Base-by-base conservation (phyloP, 805 yeast species). In the Saturnispora saitoi region DNA sequence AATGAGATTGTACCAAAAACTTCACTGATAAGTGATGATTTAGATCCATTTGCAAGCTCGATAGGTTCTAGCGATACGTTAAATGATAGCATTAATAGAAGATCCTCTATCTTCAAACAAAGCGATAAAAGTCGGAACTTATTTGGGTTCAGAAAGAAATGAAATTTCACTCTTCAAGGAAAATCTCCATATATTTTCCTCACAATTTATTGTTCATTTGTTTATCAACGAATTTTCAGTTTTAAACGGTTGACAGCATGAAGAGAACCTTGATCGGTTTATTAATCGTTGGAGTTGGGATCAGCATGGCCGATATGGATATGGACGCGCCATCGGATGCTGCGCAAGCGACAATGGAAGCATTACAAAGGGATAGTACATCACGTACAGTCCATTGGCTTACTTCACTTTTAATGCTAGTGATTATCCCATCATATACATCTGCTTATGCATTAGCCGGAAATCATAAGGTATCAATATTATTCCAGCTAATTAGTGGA, bases 351-450 rank as follows among this genome's bases (percentile, higher is more conserved):
- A 48, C 43, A 38, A 32, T 49, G 12, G 48, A 42, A 4, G 47
- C 49, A 14, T 26, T 57, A 3, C 51, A 51, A 43, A 46, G 38
- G 9, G 34, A 51, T 14, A 47, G 47, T 7, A 71, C 68, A 2
- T 67, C 79, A 7, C 80, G 78, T 56, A 67, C 83, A 0, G 70
- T 80, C 59, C 91, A 84, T 58, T 84, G 88, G 88, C 58, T 83
- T 17, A 42, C 71, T 19, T 67, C 86, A 0, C 46, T 81, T 19
- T 52, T 65, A 0, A 43, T 76, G 4, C 56, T 80, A 20, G 67
- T 82, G 26, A 54, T 83, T 2, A 8, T 77, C 1, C 86, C 90
- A 2, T 78, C 85, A 0, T 47, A 81, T 1, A 68, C 81, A 1
- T 63, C 83, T 1, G 71, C 70, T 7, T 70, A 77, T 32, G 75